Evolutionary conservation across 2,329 filamentous ascomycete genomes (phyloP).

Genomic region (Didymella glomerata): DNA sequence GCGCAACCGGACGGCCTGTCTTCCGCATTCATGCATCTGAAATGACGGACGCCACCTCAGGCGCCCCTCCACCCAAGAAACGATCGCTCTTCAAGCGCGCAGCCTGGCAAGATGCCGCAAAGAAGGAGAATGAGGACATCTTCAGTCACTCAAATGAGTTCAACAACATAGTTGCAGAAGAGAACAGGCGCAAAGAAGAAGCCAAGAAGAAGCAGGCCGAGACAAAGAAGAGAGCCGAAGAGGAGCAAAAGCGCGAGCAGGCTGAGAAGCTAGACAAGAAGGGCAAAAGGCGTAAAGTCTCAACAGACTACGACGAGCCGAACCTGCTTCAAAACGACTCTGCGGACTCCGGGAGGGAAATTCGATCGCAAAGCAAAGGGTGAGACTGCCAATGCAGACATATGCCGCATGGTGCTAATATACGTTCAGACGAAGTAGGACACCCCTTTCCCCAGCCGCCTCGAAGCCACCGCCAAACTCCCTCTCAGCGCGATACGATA

Average conservation of each 20-base stretch:
- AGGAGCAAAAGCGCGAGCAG: slow-evolving; percentile 38
- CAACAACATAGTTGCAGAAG: slow-evolving; percentile 50
- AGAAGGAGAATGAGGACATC: slow-evolving; percentile 49
- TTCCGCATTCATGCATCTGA: slow-evolving; percentile 23
- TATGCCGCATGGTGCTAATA: slow-evolving; percentile 6
- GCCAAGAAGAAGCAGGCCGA: slow-evolving; percentile 32
- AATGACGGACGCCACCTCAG: slow-evolving; percentile 39
- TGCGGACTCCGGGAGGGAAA: slow-evolving; percentile 19
- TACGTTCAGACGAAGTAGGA: slow-evolving; percentile 34
- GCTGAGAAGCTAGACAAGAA: slow-evolving; percentile 30
- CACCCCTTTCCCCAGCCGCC: slow-evolving; percentile 35
- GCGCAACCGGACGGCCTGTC: not conserved
- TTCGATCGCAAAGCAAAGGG: slow-evolving; percentile 27
- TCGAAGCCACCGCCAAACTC: slow-evolving; percentile 28
- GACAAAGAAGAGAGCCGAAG: slow-evolving; percentile 38
- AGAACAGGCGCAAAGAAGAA: slow-evolving; percentile 46
- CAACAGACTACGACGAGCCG: slow-evolving; percentile 27
- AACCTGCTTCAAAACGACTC: slow-evolving; percentile 19
- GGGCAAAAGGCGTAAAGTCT: slow-evolving; percentile 32
- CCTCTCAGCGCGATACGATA: slow-evolving; percentile 43
- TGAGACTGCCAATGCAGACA: slow-evolving; percentile 18
- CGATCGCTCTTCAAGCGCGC: slow-evolving; percentile 65
- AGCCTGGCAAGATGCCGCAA: slow-evolving; percentile 56
- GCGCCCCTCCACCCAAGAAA: slow-evolving; percentile 49
- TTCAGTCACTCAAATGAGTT: slow-evolving; percentile 56